A percentile compares a stretch with the other conserved stretches of the same genome.
These are phyloP conservation scores for Pestalotiopsis sp. DNA, from an alignment of 2,329 filamentous ascomycete species.

Conservation along the genomic window DNA sequence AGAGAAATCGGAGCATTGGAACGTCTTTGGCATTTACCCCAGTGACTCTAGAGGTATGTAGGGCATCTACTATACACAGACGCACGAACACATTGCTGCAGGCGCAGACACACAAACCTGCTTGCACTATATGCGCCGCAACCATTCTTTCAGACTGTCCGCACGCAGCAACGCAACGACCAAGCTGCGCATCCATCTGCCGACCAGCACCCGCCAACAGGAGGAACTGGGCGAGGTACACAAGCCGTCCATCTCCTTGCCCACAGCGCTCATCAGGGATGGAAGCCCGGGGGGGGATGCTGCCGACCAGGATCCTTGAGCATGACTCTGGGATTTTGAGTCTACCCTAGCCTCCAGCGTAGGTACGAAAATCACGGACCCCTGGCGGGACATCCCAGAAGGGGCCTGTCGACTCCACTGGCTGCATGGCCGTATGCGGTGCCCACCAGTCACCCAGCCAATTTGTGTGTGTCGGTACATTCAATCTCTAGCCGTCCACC, in stretches of 20 bases:
- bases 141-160: neutral
- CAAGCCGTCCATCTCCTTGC: neutral
- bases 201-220: neutral
- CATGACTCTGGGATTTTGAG: neutral
- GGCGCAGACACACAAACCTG: neutral
- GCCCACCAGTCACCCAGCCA: neutral
- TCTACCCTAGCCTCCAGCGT: neutral
- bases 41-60: neutral
- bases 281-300: neutral
- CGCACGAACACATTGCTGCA: neutral
- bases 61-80: neutral
- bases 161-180: neutral
- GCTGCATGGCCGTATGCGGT: neutral
- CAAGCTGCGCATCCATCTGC: neutral
- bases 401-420: neutral
- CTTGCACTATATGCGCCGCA: neutral
- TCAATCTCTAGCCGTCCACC: neutral
- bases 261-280: neutral
- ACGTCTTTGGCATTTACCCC: neutral
- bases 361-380: neutral
- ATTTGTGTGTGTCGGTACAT: neutral
- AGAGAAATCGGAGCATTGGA: neutral
- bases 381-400: neutral
- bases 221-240: neutral
- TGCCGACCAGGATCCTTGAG: neutral